Evolutionary conservation across 495 filamentous ascomycete species (phyloP).

Genomic region (Hypoxylon subgilvum): DNA sequence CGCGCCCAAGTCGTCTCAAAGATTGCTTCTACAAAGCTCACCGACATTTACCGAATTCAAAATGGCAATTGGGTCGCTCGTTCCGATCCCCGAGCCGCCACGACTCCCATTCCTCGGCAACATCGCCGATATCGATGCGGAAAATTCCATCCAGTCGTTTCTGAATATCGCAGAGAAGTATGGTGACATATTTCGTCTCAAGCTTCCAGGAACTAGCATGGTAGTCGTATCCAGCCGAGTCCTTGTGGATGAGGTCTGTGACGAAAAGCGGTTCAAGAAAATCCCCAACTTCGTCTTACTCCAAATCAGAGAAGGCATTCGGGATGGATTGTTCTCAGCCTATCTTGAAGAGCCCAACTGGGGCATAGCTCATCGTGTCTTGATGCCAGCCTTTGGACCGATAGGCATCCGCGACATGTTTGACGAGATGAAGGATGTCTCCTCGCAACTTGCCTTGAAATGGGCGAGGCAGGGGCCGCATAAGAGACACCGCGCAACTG

Average conservation of each 20-base stretch:
- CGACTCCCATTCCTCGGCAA: slow-evolving; percentile 42
- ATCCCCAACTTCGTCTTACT: slow-evolving; percentile 29
- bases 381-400: slow-evolving; percentile 69
- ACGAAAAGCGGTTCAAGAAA: slow-evolving; percentile 53
- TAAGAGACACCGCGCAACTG: slow-evolving; percentile 57
- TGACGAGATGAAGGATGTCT: slow-evolving; percentile 72
- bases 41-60: no score
- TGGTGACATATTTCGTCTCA: slow-evolving; percentile 36
- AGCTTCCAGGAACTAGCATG: slow-evolving; percentile 24
- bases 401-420: slow-evolving; percentile 66
- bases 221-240: slow-evolving; percentile 57
- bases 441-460: slow-evolving; percentile 67
- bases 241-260: slow-evolving; percentile 64
- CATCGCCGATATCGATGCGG: slow-evolving; percentile 36
- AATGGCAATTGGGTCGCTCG: slow-evolving; percentile 1
- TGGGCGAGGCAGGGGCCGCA: slow-evolving; percentile 67
- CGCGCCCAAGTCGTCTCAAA: no score
- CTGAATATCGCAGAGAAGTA: slow-evolving; percentile 30
- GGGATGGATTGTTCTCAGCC: slow-evolving; percentile 66
- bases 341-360: slow-evolving; percentile 61
- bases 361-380: slow-evolving; percentile 66
- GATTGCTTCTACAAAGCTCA: no score
- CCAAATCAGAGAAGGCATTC: slow-evolving; percentile 57
- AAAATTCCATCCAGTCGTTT: slow-evolving; percentile 30
- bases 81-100: slow-evolving; percentile 39